Evolutionary conservation across 2,329 filamentous ascomycete species (phyloP).

Genomic region (Phyllosticta paracitricarpa): DNA sequence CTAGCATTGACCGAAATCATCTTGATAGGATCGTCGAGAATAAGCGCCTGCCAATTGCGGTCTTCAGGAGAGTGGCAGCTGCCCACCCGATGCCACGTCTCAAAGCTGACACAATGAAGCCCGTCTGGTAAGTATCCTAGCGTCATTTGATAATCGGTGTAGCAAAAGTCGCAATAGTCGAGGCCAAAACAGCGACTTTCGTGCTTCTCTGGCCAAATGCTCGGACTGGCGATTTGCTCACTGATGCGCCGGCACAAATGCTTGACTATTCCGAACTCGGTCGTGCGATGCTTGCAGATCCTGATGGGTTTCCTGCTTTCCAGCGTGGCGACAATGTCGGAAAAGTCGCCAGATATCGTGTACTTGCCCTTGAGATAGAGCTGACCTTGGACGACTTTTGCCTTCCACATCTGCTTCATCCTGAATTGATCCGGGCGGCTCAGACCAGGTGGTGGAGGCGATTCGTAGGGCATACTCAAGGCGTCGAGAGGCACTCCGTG

Average conservation of each 20-base stretch:
- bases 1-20: background rate
- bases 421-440: background rate
- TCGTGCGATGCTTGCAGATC: background rate
- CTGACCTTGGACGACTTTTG: background rate
- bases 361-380: background rate
- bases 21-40: background rate
- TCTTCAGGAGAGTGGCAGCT: background rate
- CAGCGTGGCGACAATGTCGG: background rate
- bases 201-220: background rate
- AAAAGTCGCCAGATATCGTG: background rate
- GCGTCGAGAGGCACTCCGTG: background rate
- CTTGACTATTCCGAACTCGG: background rate
- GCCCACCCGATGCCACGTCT: background rate
- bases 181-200: background rate
- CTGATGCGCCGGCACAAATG: background rate
- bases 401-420: background rate
- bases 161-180: background rate
- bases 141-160: background rate
- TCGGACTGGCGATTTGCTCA: background rate
- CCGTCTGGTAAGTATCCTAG: background rate
- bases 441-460: background rate
- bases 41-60: background rate
- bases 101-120: background rate
- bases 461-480: background rate
- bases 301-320: background rate